Base-by-base conservation (phyloP, 1,284 basidiomycete genomes). In the Golubevia pallescens region DNA sequence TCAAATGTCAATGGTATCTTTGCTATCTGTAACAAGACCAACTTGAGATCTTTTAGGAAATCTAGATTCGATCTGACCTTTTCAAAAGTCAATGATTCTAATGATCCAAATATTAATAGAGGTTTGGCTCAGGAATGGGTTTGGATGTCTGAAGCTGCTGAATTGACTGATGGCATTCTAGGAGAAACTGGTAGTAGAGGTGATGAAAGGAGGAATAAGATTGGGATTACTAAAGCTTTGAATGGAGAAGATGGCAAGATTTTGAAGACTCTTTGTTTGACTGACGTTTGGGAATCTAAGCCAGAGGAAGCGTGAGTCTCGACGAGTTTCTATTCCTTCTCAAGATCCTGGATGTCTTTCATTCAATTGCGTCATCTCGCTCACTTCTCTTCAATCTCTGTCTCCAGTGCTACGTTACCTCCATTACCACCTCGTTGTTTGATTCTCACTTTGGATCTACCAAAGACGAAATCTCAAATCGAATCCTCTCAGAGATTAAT, bases 41-140 rank as follows among this genome's bases (percentile, higher is more conserved):
- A 61, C 2, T 65, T 85, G 19, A 76, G 71, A 42, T 42, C 61
- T 51, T 74, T 71, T 28, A 76, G 77, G 28, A 61, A 58, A 19
- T 74, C 70, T 8, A 74, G 82, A 53, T 85, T 73, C 63, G 82
- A 85, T 57, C 69, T 85, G 28, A 66, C 68, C 14, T 85, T 85
- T 60, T 67, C 80, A 62, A 79, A 77, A 53, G 52, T 68, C 10
- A 69, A 81, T 58, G 66, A 69, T 60, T 75, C 79, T 55, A 57
- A 60, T 13, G 77, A 75, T 19, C 13, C 16, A 10, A 48, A 48
- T 16, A 13, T 16, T 48, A 65, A 63, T 23, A 74, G 82, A 1
- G 74, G 72, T 0, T 69, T 84, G 16, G 70, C 71, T 55, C 67
- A 71, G 54, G 71, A 75, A 53, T 80, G 75, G 68, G 79, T 75